phyloP scores from a whole-genome alignment of 1,284 basidiomycete species.

The Pterulicium gracile region DNA sequence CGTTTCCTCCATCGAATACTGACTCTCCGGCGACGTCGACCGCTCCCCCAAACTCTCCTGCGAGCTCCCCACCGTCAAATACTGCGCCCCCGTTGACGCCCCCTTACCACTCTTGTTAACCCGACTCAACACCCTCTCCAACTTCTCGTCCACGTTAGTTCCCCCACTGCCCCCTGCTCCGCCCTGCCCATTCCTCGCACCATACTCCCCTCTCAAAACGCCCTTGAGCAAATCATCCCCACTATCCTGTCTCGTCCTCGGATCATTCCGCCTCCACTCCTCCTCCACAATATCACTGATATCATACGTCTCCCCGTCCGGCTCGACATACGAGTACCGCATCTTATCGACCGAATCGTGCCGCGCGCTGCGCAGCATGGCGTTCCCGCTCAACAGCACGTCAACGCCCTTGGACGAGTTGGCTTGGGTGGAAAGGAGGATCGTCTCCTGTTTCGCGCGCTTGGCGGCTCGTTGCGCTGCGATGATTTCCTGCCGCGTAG shows the following conservation, averaged over 20 bases:
- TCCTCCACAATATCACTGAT: slow-evolving; percentile 88
- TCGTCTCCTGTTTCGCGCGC: slow-evolving; percentile 77
- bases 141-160: slow-evolving; percentile 64
- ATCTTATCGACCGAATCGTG: slow-evolving; percentile 60
- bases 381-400: slow-evolving; percentile 73
- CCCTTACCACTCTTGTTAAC: slow-evolving; percentile 40
- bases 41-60: too few species aligned
- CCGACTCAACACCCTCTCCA: slow-evolving; percentile 72
- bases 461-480: slow-evolving; percentile 83
- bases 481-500: slow-evolving; percentile 80
- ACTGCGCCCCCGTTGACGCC: slow-evolving; percentile 13
- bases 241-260: slow-evolving; percentile 13
- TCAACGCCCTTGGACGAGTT: slow-evolving; percentile 85
- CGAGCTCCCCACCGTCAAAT: too few species aligned
- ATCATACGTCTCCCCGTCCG: slow-evolving; percentile 80
- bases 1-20: too few species aligned
- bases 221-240: slow-evolving; percentile 58
- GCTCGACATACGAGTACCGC: slow-evolving; percentile 86
- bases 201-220: slow-evolving; percentile 26
- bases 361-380: slow-evolving; percentile 75
- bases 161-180: too few species aligned
- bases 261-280: slow-evolving; percentile 53
- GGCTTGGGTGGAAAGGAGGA: slow-evolving; percentile 65
- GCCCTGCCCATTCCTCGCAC: slow-evolving; percentile 21
- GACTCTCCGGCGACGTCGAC: too few species aligned